These are phyloP conservation scores for Niebla homalea DNA, from an alignment of 495 filamentous ascomycete genomes.

Conservation along the genomic window DNA sequence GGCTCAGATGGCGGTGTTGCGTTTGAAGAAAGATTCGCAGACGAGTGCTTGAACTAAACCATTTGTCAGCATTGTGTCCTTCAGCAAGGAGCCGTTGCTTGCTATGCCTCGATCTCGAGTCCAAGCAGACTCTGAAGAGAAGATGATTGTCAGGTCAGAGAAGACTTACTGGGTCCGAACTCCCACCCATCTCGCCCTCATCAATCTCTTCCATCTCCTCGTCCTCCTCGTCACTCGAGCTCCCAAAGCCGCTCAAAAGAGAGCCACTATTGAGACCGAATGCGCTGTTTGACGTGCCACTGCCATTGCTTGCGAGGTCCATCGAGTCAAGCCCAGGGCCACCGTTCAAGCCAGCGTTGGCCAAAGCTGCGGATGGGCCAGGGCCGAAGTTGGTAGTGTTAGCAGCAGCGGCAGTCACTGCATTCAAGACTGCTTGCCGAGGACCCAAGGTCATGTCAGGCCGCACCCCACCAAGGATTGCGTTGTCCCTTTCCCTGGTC, in stretches of 20 bases:
- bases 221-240: constrained; percentile 91
- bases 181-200: constrained; percentile 41
- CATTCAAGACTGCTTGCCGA: constrained; percentile 51
- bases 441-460: constrained; percentile 69
- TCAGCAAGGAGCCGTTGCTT: background rate
- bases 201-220: constrained; percentile 87
- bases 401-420: constrained; percentile 40
- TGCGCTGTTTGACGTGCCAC: constrained; percentile 47
- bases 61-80: constrained; percentile 3
- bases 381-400: constrained; percentile 33
- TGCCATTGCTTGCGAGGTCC: constrained; percentile 56
- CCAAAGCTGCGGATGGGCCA: constrained; percentile 51
- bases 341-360: constrained; percentile 58
- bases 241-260: constrained; percentile 86
- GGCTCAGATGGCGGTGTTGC: constrained; percentile 22
- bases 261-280: constrained; percentile 52
- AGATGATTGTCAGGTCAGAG: constrained; percentile 18
- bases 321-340: constrained; percentile 57
- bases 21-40: constrained; percentile 1
- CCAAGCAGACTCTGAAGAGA: background rate
- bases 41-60: constrained; percentile 12
- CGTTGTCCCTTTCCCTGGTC: constrained; percentile 92
- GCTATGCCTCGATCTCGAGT: background rate
- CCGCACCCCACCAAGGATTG: constrained; percentile 90
- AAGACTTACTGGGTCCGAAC: constrained; percentile 54